Percentiles rank a stretch among this genome's conserved stretches.
Evolutionary conservation across 2,329 filamentous ascomycete species (phyloP).

Genomic region (Ceratocystis eucalypticola): DNA sequence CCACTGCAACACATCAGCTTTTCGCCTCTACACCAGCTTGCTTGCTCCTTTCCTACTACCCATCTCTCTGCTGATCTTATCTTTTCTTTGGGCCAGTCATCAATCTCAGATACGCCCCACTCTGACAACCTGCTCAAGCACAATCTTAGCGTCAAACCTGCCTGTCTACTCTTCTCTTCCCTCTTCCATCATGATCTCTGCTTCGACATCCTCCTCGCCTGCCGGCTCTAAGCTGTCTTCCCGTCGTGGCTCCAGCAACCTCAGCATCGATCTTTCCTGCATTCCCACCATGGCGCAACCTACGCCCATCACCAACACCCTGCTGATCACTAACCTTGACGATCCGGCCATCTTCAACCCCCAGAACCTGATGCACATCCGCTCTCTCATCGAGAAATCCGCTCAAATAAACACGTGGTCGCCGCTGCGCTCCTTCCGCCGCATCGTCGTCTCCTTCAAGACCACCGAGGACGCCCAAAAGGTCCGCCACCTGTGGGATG

Average conservation of each 20-base stretch:
- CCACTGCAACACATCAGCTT: neutral
- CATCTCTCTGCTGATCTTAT: neutral
- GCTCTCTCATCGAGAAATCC: constrained; percentile 54
- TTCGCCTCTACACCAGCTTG: neutral
- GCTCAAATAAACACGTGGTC: constrained; percentile 65
- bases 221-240: constrained; percentile 6
- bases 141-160: neutral
- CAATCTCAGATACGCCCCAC: neutral
- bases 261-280: constrained; percentile 61
- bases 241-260: constrained; percentile 22
- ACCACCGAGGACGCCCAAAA: constrained; percentile 54
- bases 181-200: neutral
- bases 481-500: constrained; percentile 61
- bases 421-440: constrained; percentile 68
- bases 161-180: neutral
- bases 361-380: constrained; percentile 60
- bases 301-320: constrained; percentile 67
- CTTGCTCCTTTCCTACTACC: neutral
- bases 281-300: constrained; percentile 57
- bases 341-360: constrained; percentile 60
- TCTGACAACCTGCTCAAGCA: neutral
- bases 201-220: neutral
- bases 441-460: constrained; percentile 69
- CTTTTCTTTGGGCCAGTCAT: neutral
- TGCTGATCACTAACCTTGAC: constrained; percentile 69